These are phyloP conservation scores for Ceratobasidium sp. DNA, from an alignment of 1,284 basidiomycete genomes.

Conservation along the genomic window DNA sequence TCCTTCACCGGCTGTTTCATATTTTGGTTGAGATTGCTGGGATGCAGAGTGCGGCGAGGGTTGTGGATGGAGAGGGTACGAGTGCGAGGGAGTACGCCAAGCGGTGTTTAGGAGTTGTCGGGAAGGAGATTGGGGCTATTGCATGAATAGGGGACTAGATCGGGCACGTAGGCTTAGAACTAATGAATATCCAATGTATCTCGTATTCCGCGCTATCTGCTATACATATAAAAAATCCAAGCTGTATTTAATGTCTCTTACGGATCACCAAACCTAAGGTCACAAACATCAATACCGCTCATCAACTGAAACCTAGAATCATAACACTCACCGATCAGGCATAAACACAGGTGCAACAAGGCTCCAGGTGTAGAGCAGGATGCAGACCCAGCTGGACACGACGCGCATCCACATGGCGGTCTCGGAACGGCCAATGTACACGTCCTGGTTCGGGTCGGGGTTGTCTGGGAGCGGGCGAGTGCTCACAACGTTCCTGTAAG, in stretches of 20 bases:
- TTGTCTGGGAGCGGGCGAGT: constrained; percentile 58
- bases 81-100: constrained; percentile 76
- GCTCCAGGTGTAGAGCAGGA: constrained; percentile 91
- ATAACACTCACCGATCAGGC: constrained; percentile 75
- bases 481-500: constrained; percentile 76
- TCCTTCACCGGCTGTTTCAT: constrained; percentile 87
- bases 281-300: not conserved
- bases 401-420: constrained; percentile 99
- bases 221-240: constrained; percentile 23
- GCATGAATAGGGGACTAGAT: not conserved
- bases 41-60: constrained; percentile 55
- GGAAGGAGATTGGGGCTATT: constrained; percentile 72
- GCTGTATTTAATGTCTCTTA: constrained; percentile 6
- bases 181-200: not conserved
- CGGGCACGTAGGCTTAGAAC: not conserved
- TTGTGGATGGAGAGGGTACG: constrained; percentile 61
- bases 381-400: constrained; percentile 95
- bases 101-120: constrained; percentile 77
- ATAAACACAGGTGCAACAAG: constrained; percentile 88
- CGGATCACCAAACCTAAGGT: constrained; percentile 25
- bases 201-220: constrained; percentile 11
- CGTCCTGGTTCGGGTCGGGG: constrained; percentile 73
- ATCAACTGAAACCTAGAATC: not conserved
- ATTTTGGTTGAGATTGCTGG: constrained; percentile 79
- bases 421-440: constrained; percentile 95